A percentile compares a stretch with the other conserved stretches of the same genome.
phyloP scores from a whole-genome alignment of 306 rosid genomes.

The Quercus robur region DNA sequence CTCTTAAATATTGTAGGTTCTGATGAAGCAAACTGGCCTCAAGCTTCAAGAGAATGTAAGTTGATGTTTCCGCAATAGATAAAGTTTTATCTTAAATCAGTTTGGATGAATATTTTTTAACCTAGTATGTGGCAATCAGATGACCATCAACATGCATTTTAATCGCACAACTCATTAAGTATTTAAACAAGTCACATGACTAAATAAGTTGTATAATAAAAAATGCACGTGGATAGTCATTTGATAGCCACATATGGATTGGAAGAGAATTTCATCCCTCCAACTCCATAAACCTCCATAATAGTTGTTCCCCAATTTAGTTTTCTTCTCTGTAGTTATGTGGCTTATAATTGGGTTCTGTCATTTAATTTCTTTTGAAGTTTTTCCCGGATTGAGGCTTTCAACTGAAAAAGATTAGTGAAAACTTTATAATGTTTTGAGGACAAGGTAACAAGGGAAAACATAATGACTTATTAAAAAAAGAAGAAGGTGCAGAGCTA shows the following conservation, averaged over 20 bases:
- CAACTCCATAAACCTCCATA: not conserved
- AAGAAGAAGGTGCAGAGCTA: not conserved
- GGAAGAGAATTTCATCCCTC: too few relatives aligned
- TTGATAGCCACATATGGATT: too few relatives aligned
- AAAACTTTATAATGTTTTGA: not conserved
- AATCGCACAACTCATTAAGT: too few relatives aligned
- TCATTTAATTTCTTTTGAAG: conserved; percentile 3
- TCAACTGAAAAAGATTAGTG: not conserved
- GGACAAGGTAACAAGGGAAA: not conserved
- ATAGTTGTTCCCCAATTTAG: conserved; percentile 12
- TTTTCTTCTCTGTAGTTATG: conserved; percentile 12
- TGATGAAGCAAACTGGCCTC: conserved; percentile 82
- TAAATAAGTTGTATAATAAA: too few relatives aligned
- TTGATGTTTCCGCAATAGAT: not conserved
- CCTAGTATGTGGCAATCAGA: too few relatives aligned
- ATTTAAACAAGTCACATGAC: too few relatives aligned
- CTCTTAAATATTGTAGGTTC: conserved; percentile 55
- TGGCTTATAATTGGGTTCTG: conserved; percentile 6
- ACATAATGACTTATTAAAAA: not conserved
- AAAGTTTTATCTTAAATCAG: too few relatives aligned
- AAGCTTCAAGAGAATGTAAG: conserved; percentile 76
- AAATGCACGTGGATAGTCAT: too few relatives aligned
- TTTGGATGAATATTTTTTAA: too few relatives aligned
- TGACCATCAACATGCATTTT: too few relatives aligned
- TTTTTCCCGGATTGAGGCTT: conserved; percentile 12